Evolutionary conservation across 2,329 filamentous ascomycete species (phyloP).

Genomic region (Ophiostoma pallidulum): DNA sequence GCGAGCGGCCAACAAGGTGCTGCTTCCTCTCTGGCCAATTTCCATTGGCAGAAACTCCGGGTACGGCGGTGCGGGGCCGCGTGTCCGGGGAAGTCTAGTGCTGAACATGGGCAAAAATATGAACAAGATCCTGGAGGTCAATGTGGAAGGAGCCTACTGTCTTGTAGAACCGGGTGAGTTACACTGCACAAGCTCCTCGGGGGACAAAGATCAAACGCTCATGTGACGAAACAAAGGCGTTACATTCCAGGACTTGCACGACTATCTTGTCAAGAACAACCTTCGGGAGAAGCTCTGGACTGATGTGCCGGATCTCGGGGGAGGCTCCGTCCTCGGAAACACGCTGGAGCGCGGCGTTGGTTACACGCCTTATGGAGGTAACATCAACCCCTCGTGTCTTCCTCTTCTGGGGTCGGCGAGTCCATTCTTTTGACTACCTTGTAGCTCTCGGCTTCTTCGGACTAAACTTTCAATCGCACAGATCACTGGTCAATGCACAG

Average conservation of each 20-base stretch:
- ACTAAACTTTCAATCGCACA: too few species aligned
- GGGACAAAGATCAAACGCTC: too few species aligned
- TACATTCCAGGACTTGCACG: too few species aligned
- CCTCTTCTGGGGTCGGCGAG: too few species aligned
- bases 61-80: constrained; percentile 41
- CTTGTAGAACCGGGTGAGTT: constrained; percentile 48
- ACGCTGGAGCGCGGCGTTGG: constrained; percentile 35
- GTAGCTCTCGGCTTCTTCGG: too few species aligned
- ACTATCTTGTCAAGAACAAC: too few species aligned
- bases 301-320: constrained; percentile 32
- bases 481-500: constrained; percentile 29
- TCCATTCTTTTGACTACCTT: too few species aligned
- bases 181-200: constrained; percentile 40
- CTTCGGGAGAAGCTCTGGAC: constrained; percentile 34
- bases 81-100: constrained; percentile 39
- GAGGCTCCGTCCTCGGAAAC: constrained; percentile 35
- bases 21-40: constrained; percentile 38
- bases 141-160: constrained; percentile 37
- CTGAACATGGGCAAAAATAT: constrained; percentile 42
- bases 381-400: constrained; percentile 21
- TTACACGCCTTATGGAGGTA: constrained; percentile 33
- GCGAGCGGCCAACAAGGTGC: constrained; percentile 17
- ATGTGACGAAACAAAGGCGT: too few species aligned
- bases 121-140: constrained; percentile 42
- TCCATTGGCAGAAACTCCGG: constrained; percentile 38